Evolutionary conservation across 2,329 filamentous ascomycete species (phyloP), one percentile per base, ranked within the genome.

Genomic region (Epichloe baconii): DNA sequence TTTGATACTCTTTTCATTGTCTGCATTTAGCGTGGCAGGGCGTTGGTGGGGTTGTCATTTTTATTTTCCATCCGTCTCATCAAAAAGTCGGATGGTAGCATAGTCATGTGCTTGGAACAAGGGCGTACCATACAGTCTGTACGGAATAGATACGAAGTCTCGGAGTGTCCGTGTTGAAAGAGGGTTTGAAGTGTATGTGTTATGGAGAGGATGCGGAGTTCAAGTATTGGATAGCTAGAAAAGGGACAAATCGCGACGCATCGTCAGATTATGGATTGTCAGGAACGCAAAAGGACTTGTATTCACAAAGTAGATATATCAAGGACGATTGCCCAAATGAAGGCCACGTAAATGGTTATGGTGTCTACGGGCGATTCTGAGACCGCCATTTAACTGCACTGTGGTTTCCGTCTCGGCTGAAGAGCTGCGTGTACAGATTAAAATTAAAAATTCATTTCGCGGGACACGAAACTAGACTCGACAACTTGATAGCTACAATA

Each of bases 1-100:
- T 45, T 45, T 46, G 36, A 31, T 37, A 7, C 23, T 23, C n/a
- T 11, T 34, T 17, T 31, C 14, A 10, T 21, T 31, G n/a, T 44
- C 17, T 49, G 17, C 36, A 50, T 44, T 44, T 50, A 50, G 48
- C 48, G 26, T 14, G 35, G 48, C 48, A 44, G 15, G 48, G 48
- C 21, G 26, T 41, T 19, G 31, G 31, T 21, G 43, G 43, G 26
- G 3, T 31, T 31, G 26, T 10, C 8, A 31, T 31, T 31, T 34
- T 41, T 19, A 31, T 31, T 31, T 36, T 50, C 17, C 17, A 19
- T 6, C 8, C 11, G 12, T 34, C 11, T n/a, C 5, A n/a, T 14
- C 6, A 49, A 12, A 11, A 34, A 19, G n/a, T 34, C 19, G 15
- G 31, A 21, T 15, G 11, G 7, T 34, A 37, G 21, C 8, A 21